These are phyloP conservation scores for Nicotiana sylvestris DNA, from an alignment of 257 asterid species.

Conservation along the genomic window DNA sequence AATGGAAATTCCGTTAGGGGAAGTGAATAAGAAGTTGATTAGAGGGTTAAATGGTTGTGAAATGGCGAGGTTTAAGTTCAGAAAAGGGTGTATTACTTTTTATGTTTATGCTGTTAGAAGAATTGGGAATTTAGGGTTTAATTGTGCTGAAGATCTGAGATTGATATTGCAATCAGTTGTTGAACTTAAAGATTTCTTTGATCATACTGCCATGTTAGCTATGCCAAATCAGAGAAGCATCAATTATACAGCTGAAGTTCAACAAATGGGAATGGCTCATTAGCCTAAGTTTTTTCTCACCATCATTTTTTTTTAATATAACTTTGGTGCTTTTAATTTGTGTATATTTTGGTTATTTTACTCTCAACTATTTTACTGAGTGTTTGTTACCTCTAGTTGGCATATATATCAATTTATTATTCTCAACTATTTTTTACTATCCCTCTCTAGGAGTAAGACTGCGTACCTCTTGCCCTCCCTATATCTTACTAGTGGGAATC, in stretches of 20 bases:
- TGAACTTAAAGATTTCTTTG: conserved; percentile 85
- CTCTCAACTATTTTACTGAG: no score
- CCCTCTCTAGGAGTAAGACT: no score
- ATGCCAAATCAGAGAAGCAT: conserved; percentile 86
- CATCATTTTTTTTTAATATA: not conserved
- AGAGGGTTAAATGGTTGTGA: conserved; percentile 65
- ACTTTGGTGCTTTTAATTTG: not conserved
- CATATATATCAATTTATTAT: no score
- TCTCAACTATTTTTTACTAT: no score
- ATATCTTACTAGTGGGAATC: no score
- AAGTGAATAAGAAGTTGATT: conserved; percentile 75
- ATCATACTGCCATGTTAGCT: conserved; percentile 99
- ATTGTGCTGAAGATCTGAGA: conserved; percentile 70
- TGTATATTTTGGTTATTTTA: no score
- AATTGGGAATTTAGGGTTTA: conserved; percentile 53
- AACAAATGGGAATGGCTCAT: conserved; percentile 58
- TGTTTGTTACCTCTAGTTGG: no score
- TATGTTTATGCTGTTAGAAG: conserved; percentile 85
- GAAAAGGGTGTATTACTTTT: conserved; percentile 87
- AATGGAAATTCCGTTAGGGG: conserved; percentile 86
- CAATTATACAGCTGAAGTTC: conserved; percentile 37
- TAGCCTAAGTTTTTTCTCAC: conserved; percentile 15
- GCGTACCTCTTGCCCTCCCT: no score
- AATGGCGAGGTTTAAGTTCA: conserved; percentile 83
- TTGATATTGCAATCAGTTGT: conserved; percentile 62